Base-by-base conservation (phyloP, 768 basidiomycete genomes). In the Tulasnella sp. region DNA sequence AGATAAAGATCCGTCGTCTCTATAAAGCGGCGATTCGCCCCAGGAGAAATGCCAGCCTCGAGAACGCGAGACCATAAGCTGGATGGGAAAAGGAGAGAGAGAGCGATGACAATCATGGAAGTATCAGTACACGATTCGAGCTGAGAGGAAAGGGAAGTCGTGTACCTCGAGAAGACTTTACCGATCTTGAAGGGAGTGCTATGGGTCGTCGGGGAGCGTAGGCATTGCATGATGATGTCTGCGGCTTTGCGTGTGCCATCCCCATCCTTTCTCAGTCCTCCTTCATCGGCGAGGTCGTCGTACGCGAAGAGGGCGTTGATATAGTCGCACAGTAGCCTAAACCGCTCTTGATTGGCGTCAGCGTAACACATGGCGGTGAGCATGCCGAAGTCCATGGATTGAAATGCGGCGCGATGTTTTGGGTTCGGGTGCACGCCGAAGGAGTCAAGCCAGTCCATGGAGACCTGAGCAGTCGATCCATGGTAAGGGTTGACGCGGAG, bases 1-100 rank as follows among this genome's bases (percentile, higher is more conserved):
- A 66, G 51, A 53, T 66, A 71, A 10, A 55, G 62, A 8, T 54
- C 55, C 24, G 68, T 66, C 1, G 62, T 41, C 2, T 67, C 59
- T 12, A 67, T 61, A 48, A 70, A 67, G 51, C 61, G 60, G 21
- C 25, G 49, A 21, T 58, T 52, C 11, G 49, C 19, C 10, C 58
- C 58, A 5, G 25, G 42, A 29, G 17, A 43, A 38, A 15, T 44
- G 19, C 29, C 48, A 12, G 42, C n/a, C 34, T 41, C 27, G 34
- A 45, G 10, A 17, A 53, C 34, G 1, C 59, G 42, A 11, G 15
- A 11, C 59, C 59, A 60, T 10, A 63, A 54, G 34, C 51, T 53
- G 30, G 12, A 1, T 2, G 10, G 7, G 42, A 12, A 15, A 19
- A 19, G 50, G 22, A 53, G 2, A n/a, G 5, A 38, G 22, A 3